Conservation (phyloP, 1,139 yeast species). For the Geotrichum histeridarum region DNA sequence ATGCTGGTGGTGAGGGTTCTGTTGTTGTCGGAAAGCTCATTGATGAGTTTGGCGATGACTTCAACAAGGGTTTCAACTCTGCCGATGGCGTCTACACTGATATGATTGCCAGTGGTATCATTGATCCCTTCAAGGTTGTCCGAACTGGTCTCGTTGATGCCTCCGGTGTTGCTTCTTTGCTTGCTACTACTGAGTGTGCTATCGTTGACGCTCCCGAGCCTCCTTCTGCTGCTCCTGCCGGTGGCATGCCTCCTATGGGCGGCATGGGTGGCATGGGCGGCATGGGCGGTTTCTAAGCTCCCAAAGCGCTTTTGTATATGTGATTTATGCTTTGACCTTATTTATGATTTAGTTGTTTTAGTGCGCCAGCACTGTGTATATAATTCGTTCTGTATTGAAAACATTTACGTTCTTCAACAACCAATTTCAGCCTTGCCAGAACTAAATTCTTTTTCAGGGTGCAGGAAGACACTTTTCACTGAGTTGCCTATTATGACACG, state of each 20-base stretch:
- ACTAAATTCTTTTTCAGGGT: too few species aligned
- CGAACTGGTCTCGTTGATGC: constrained; percentile 97
- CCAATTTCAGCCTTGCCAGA: too few species aligned
- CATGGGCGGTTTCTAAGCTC: constrained; percentile 31
- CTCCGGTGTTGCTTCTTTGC: constrained; percentile 93
- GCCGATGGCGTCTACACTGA: constrained; percentile 92
- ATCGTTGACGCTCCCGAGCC: constrained; percentile 97
- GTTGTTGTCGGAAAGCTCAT: constrained; percentile 91
- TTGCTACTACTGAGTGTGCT: constrained; percentile 98
- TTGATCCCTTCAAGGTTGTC: constrained; percentile 98
- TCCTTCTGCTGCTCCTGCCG: constrained; percentile 62
- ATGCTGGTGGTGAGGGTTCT: constrained; percentile 98
- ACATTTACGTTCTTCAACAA: not conserved
- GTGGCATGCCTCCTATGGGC: constrained; percentile 54
- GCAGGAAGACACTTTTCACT: not conserved
- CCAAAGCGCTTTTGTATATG: constrained; percentile 9
- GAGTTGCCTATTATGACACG: not conserved
- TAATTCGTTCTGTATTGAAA: not conserved
- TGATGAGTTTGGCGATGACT: constrained; percentile 77
- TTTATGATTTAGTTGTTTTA: constrained; percentile 2
- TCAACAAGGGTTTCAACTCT: constrained; percentile 91
- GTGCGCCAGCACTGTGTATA: constrained; percentile 13
- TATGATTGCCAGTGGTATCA: constrained; percentile 96
- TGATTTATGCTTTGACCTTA: constrained; percentile 1
- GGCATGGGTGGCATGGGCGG: constrained; percentile 56